phyloP scores from a whole-genome alignment of 495 filamentous ascomycete genomes.

The Aspergillus bertholletiae region DNA sequence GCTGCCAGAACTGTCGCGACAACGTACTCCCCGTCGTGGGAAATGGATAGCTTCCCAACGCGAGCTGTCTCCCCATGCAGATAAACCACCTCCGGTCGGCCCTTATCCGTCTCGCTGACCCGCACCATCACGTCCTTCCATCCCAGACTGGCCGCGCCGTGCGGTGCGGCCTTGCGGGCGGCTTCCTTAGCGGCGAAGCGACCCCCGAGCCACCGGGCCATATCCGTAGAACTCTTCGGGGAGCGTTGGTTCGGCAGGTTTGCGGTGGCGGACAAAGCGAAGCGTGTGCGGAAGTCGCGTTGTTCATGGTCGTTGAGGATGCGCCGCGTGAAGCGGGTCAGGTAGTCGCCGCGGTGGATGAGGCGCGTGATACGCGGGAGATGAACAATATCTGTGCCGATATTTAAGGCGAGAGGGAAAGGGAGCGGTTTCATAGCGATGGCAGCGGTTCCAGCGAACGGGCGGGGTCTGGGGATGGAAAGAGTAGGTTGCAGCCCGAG shows the following conservation, averaged over 20 bases:
- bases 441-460: background rate
- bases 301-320: constrained; percentile 48
- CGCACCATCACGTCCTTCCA: constrained; percentile 40
- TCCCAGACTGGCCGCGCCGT: constrained; percentile 34
- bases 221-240: constrained; percentile 33
- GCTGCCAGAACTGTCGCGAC: constrained; percentile 48
- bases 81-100: constrained; percentile 41
- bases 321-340: constrained; percentile 48
- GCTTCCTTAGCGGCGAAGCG: constrained; percentile 49
- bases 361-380: constrained; percentile 48
- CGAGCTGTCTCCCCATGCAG: constrained; percentile 23
- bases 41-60: constrained; percentile 46
- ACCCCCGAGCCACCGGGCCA: constrained; percentile 45
- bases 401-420: constrained; percentile 41
- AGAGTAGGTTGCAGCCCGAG: too few species aligned
- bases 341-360: constrained; percentile 32
- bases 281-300: constrained; percentile 35
- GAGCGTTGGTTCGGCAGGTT: constrained; percentile 10
- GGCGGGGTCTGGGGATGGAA: background rate
- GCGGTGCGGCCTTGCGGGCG: constrained; percentile 43
- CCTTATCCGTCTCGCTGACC: constrained; percentile 22
- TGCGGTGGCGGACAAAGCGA: constrained; percentile 11
- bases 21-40: constrained; percentile 60
- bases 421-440: constrained; percentile 26
- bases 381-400: constrained; percentile 54